Evolutionary conservation across 1,284 basidiomycete species (phyloP).

Genomic region (Heterobasidion parviporum): DNA sequence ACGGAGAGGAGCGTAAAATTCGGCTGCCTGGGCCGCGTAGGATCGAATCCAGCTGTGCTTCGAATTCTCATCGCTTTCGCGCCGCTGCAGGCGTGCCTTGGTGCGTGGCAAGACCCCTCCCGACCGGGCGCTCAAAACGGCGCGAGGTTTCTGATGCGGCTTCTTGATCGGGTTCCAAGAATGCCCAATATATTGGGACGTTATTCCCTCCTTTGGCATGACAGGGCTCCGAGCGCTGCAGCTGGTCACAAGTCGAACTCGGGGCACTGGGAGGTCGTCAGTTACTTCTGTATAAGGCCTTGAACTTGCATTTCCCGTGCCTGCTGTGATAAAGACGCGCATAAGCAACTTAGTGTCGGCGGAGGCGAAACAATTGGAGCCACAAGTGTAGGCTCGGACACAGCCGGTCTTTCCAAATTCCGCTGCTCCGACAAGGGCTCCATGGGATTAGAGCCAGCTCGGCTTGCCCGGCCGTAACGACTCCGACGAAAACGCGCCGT

Average conservation of each 20-base stretch:
- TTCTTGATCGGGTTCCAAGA: not conserved
- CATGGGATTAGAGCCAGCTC: too few species aligned
- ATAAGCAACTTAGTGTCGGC: too few species aligned
- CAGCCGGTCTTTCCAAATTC: too few species aligned
- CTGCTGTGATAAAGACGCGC: too few species aligned
- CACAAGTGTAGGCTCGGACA: too few species aligned
- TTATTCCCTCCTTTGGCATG: not conserved
- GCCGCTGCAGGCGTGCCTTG: not conserved
- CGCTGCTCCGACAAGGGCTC: too few species aligned
- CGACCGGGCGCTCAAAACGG: not conserved
- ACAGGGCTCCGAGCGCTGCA: too few species aligned
- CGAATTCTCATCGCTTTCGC: not conserved
- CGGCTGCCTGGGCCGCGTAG: not conserved
- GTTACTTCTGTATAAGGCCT: not conserved
- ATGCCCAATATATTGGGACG: not conserved
- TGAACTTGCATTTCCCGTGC: too few species aligned
- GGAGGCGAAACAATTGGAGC: too few species aligned
- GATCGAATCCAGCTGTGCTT: not conserved
- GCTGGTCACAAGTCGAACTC: not conserved
- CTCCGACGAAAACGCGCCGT: too few species aligned
- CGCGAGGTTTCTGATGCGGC: not conserved
- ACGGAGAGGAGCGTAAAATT: not conserved
- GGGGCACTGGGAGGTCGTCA: not conserved
- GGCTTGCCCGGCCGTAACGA: too few species aligned
- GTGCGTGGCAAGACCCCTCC: not conserved